Evolutionary conservation across 768 basidiomycete species (phyloP), one percentile per base, ranked within the genome.

Genomic region (Xerocomus brunneocitrinus): DNA sequence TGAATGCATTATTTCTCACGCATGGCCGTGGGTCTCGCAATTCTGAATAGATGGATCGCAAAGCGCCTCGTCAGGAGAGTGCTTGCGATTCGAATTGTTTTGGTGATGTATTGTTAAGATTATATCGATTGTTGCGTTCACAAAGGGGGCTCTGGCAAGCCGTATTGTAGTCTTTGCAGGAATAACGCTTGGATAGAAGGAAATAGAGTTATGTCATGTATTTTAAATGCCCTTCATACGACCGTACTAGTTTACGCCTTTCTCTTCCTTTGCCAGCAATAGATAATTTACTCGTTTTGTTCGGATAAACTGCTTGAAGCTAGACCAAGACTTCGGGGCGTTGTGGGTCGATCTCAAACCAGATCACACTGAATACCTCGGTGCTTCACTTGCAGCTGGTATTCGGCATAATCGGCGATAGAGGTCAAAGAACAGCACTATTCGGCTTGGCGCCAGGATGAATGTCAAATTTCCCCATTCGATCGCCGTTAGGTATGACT

Each of bases 161-260:
- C 57, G 41, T 16, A 35, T 24, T 55, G 56, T 62, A 67, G 54
- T 53, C 43, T 44, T 53, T 47, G 40, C 39, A 36, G 32, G 40
- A 52, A 50, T 50, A 35, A 42, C 47, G 31, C 27, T 45, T 31
- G 35, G 9, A 38, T 53, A 61, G 59, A 53, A 10, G 32, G 36
- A 38, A 49, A 31, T 64, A 66, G 58, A 63, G 45, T 51, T 32
- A 57, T 22, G 58, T 31, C 47, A 8, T 65, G 65, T 65, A 65
- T 55, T 50, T 47, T 65, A 67, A 24, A 53, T 13, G 27, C 19
- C 52, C 27, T 49, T 36, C 22, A 8, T 47, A 66, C 54, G 52
- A 54, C 44, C 25, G 14, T 14, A 3, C 19, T 19, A 19, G 16
- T 40, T 38, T 40, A 40, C 39, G 22, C 39, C 19, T 40, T 39